Percentiles rank a stretch among this genome's conserved stretches.
phyloP scores from a whole-genome alignment of 345 rosid genomes.

The Cochlearia excelsa region DNA sequence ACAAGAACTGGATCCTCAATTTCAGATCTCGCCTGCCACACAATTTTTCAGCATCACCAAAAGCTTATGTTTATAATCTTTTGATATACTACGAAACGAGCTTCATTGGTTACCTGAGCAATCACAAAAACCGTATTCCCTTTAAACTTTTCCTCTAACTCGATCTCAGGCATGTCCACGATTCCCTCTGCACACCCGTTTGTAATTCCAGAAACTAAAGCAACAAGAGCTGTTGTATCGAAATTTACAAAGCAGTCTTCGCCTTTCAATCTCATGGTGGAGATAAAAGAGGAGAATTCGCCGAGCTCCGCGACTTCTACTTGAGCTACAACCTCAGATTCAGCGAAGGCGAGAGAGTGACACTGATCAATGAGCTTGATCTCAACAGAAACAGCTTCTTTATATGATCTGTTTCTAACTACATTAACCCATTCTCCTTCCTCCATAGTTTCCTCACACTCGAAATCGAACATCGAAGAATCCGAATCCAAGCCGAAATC shows the following conservation, averaged over 20 bases:
- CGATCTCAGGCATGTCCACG: slow-evolving; percentile 42
- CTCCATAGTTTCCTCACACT: slow-evolving; percentile 41
- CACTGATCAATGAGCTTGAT: slow-evolving; percentile 46
- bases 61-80: neutral
- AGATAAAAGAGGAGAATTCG: slow-evolving; percentile 44
- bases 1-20: slow-evolving; percentile 50
- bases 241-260: slow-evolving; percentile 53
- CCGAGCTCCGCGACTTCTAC: slow-evolving; percentile 28
- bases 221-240: slow-evolving; percentile 83
- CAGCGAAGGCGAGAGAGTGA: slow-evolving; percentile 20
- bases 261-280: slow-evolving; percentile 37
- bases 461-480: slow-evolving; percentile 37
- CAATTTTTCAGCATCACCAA: neutral
- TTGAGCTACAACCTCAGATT: slow-evolving; percentile 18
- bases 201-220: slow-evolving; percentile 81
- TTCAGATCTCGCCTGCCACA: slow-evolving; percentile 61
- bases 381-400: slow-evolving; percentile 52
- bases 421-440: slow-evolving; percentile 73
- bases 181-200: slow-evolving; percentile 67
- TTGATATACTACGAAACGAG: neutral
- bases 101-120: slow-evolving; percentile 50
- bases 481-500: slow-evolving; percentile 30
- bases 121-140: slow-evolving; percentile 76
- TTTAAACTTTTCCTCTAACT: slow-evolving; percentile 62
- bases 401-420: slow-evolving; percentile 36